These are phyloP conservation scores for Citrus australasica DNA, from an alignment of 345 rosid genomes.

Conservation along the genomic window DNA sequence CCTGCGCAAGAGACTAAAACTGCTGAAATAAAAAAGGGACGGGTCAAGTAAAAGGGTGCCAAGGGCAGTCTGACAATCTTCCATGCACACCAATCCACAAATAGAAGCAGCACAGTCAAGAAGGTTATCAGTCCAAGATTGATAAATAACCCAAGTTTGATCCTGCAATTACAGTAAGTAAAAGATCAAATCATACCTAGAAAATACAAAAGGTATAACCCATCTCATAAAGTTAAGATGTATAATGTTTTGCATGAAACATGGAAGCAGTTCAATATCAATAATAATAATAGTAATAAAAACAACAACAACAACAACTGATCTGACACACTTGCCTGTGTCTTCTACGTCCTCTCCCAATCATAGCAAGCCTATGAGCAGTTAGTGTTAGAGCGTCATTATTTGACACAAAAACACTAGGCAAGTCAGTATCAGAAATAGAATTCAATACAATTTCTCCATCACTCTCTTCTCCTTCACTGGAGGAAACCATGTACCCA, in stretches of 20 bases:
- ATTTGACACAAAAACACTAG: constrained; percentile 35
- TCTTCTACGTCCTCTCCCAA: constrained; percentile 50
- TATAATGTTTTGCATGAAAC: neutral
- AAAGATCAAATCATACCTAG: constrained; percentile 8
- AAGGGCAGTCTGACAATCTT: constrained; percentile 85
- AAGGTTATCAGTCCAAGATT: constrained; percentile 64
- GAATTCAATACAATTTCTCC: constrained; percentile 58
- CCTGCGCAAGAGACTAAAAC: constrained; percentile 56
- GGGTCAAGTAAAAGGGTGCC: constrained; percentile 59
- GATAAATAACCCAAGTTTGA: constrained; percentile 56
- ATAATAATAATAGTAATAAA: too few relatives aligned
- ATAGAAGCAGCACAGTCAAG: constrained; percentile 46
- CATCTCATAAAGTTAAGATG: neutral
- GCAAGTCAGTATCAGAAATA: constrained; percentile 49
- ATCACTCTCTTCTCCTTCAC: constrained; percentile 86
- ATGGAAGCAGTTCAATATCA: neutral
- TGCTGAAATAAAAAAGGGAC: constrained; percentile 63
- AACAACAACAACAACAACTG: neutral
- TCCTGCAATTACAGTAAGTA: constrained; percentile 39
- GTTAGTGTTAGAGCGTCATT: constrained; percentile 52
- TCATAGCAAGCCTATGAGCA: constrained; percentile 59
- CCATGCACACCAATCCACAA: constrained; percentile 88
- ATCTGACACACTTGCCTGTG: constrained; percentile 49
- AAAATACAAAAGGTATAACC: neutral
- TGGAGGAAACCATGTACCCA: constrained; percentile 51